Evolutionary conservation across 2,329 filamentous ascomycete species (phyloP).

Genomic region (Blastomyces percursus): DNA sequence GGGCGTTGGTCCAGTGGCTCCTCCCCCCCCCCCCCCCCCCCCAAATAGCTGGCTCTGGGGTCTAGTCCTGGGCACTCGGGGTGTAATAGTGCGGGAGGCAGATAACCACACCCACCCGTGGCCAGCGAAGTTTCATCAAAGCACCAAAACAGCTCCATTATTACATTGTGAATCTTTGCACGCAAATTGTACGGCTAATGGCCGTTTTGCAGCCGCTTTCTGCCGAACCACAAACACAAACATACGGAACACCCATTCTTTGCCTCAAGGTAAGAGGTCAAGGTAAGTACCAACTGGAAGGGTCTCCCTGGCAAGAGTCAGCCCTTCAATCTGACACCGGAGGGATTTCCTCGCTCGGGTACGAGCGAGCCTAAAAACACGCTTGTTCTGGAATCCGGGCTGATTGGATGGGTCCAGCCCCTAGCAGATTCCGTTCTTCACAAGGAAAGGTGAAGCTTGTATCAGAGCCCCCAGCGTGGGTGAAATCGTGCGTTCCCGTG

Average conservation of each 20-base stretch:
- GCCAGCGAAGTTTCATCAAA: background rate
- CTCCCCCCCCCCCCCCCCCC: background rate
- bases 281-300: slow-evolving; percentile 4
- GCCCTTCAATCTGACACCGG: background rate
- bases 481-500: background rate
- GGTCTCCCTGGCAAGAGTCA: background rate
- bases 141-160: background rate
- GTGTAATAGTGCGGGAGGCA: background rate
- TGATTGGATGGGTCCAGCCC: background rate
- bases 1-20: background rate
- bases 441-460: background rate
- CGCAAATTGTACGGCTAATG: background rate
- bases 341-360: background rate
- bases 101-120: background rate
- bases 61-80: background rate
- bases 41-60: background rate
- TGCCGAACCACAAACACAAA: background rate
- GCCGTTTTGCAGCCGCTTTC: too few species aligned
- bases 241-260: background rate
- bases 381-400: background rate
- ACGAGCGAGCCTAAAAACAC: background rate
- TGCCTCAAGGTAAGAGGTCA: too few species aligned
- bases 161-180: background rate
- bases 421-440: background rate
- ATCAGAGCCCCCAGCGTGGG: background rate